Evolutionary conservation across 768 basidiomycete genomes (phyloP), one percentile per base, ranked within the genome.

Genomic region (Jaapia argillacea): DNA sequence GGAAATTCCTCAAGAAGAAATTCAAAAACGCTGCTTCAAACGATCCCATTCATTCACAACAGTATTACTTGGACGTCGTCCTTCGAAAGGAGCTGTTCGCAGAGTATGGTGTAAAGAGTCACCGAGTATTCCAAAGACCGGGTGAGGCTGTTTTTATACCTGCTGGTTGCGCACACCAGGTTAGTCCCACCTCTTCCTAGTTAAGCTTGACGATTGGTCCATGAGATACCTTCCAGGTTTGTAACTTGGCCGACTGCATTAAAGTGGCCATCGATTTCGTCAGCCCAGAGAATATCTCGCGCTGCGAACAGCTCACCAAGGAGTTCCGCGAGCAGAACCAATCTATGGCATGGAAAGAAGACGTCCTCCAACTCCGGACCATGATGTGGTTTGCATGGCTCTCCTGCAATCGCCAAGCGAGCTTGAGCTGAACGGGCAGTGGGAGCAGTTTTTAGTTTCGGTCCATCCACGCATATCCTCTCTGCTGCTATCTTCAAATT

Each of bases 381-480:
- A 91, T 91, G 79, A 83, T 96, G 77, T 91, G 90, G 85, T 93
- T 86, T 54, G 83, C 86, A 25, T 92, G 89, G 89, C 63, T 85
- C 52, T 82, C 82, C 39, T 83, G 83, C 47, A 58, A 59, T 43
- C 67, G 66, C 38, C 69, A 72, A 50, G 72, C 74, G 48, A 66
- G 58, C 46, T n/a, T n/a, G n/a, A n/a, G n/a, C n/a, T n/a, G n/a
- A n/a, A n/a, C n/a, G n/a, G n/a, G n/a, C n/a, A n/a, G n/a, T n/a
- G n/a, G n/a, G n/a, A n/a, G n/a, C n/a, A n/a, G n/a, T n/a, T n/a
- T n/a, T n/a, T n/a, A n/a, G n/a, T n/a, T n/a, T n/a, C n/a, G n/a
- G n/a, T n/a, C n/a, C n/a, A n/a, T n/a, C n/a, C n/a, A n/a, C n/a
- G n/a, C n/a, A n/a, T n/a, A n/a, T n/a, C n/a, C n/a, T n/a, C n/a